Evolutionary conservation across 331 rosid genomes (phyloP).

Genomic region (Dryas integrifolia): DNA sequence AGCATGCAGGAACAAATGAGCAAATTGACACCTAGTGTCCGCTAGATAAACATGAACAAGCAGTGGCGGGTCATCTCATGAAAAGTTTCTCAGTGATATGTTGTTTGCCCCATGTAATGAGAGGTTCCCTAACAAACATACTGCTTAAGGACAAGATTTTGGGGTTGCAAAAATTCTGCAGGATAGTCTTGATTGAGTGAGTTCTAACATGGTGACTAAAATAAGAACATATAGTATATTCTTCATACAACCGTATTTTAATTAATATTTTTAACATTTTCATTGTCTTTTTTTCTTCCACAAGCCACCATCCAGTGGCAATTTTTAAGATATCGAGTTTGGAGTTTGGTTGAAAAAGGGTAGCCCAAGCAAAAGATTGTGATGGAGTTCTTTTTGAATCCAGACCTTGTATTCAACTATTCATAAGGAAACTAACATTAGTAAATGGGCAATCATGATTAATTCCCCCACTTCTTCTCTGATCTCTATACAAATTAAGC

Average conservation of each 20-base stretch:
- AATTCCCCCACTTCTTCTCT: no score
- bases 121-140: background rate
- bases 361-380: no score
- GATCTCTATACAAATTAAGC: no score
- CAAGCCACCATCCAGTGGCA: no score
- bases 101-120: background rate
- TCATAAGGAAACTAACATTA: no score
- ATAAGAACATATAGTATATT: background rate
- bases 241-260: background rate
- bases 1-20: slow-evolving; percentile 6
- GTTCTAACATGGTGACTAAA: background rate
- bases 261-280: no score
- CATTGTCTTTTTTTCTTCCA: no score
- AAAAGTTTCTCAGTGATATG: background rate
- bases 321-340: no score
- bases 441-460: no score
- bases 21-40: background rate
- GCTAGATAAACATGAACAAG: background rate
- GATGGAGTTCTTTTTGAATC: no score
- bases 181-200: background rate
- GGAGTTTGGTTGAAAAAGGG: no score
- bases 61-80: slow-evolving; percentile 6
- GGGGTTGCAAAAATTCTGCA: background rate
- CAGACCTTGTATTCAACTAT: no score
- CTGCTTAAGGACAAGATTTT: background rate